These are phyloP conservation scores for Aphanomyces stellatus DNA, from an alignment of 352 stramenopile species.

Conservation along the genomic window DNA sequence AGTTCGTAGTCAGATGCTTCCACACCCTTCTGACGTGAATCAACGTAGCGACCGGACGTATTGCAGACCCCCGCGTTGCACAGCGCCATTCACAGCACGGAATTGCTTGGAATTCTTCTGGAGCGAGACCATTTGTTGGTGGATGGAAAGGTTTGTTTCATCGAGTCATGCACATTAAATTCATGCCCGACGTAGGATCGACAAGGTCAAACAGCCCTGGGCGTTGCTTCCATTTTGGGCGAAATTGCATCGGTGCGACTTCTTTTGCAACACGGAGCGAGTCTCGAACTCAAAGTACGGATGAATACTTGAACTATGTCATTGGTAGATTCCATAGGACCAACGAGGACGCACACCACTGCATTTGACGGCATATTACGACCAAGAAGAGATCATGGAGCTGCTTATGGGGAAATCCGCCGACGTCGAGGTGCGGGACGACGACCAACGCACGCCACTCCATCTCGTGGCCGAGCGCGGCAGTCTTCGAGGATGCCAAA, in stretches of 20 bases:
- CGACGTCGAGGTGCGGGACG: conserved; percentile 29
- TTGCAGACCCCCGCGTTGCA: conserved; percentile 6
- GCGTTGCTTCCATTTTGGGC: conserved; percentile 25
- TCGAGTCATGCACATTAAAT: neutral
- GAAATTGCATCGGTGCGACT: conserved; percentile 29
- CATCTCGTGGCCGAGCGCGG: conserved; percentile 41
- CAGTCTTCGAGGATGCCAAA: conserved; percentile 33
- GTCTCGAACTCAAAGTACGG: conserved; percentile 28
- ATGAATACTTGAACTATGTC: too few relatives aligned
- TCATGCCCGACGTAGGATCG: conserved; percentile 13
- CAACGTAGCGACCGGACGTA: neutral
- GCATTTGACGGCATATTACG: conserved; percentile 36
- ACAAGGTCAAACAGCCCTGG: conserved; percentile 27
- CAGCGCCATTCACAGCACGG: neutral
- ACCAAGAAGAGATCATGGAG: conserved; percentile 31
- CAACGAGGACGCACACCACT: conserved; percentile 35
- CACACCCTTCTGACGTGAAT: too few relatives aligned
- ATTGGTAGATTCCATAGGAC: conserved; percentile 33
- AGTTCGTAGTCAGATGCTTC: too few relatives aligned
- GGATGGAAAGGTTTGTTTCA: conserved; percentile 3
- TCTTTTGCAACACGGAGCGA: conserved; percentile 29
- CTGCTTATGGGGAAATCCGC: conserved; percentile 29
- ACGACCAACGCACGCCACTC: conserved; percentile 32
- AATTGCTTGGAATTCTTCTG: conserved; percentile 2
- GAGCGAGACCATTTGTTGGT: neutral